Evolutionary conservation across 805 yeast species (phyloP), one percentile per base, ranked within the genome.

Genomic region (Saturnispora mendoncae): DNA sequence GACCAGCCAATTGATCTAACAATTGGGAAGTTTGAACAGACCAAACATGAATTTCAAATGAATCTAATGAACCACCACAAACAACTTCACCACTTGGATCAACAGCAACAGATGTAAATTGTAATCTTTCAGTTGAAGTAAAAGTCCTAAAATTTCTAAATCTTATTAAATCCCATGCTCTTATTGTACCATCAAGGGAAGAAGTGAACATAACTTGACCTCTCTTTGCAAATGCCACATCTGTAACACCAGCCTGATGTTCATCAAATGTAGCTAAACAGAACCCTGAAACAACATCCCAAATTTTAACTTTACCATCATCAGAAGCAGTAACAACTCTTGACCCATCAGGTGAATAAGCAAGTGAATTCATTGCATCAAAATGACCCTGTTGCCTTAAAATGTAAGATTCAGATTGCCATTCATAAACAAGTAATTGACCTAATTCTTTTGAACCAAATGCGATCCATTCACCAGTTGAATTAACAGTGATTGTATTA

Each of bases 71-170:
- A 2, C 96, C 96, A 3, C 97, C 98, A 55, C 92, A 87, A 2
- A 92, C 92, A 39, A 92, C 80, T 62, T 92, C 98, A 25, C 97
- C 98, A 55, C 94, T 82, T 23, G 97, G 95, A 60, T 92, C 98
- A 33, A 87, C 95, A 0, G 97, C 97, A 46, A 92, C 64, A 40
- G 86, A 76, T 39, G 78, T 80, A 62, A 90, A 92, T 56, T 87
- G 96, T 21, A 88, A 68, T 52, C 97, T 71, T 49, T 80, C 80
- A 3, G 95, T 78, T 0, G 97, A 92, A 0, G 97, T 87, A 58
- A 90, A 88, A 0, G 95, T 86, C 52, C 97, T 73, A 68, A 92
- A 92, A 57, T 92, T 92, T 58, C 98, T 76, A 60, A 82, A 92
- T 52, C 98, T 71, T 28, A 88, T 72, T 47, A 92, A 67, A 68